Conservation (phyloP, 148 eudicot species). For the Simmondsia chinensis region DNA sequence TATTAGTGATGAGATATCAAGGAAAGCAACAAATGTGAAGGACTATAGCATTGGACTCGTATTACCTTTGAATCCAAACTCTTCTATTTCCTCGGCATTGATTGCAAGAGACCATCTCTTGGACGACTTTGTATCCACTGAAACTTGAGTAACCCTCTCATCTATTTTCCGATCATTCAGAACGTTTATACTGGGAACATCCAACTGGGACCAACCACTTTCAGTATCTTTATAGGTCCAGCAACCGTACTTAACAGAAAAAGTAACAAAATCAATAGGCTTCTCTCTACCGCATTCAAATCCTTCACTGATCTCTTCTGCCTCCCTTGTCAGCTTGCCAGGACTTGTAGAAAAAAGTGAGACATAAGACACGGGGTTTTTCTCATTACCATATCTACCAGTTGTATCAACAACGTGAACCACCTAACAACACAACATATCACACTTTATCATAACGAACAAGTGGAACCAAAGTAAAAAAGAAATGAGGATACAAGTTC, state of each 20-base stretch:
- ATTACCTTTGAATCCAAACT: conserved; percentile 76
- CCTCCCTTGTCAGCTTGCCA: conserved; percentile 73
- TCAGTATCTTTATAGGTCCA: conserved; percentile 32
- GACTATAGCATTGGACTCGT: neutral
- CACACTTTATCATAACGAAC: too few species aligned
- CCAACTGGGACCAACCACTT: conserved; percentile 69
- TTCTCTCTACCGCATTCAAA: conserved; percentile 70
- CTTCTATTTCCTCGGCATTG: conserved; percentile 59
- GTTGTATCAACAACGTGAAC: conserved; percentile 90
- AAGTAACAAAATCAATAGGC: conserved; percentile 71
- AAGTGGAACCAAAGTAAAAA: too few species aligned
- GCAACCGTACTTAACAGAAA: conserved; percentile 78
- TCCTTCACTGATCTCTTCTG: conserved; percentile 54
- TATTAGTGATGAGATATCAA: neutral
- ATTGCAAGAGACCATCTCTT: conserved; percentile 81
- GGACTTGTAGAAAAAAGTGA: conserved; percentile 79
- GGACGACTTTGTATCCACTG: conserved; percentile 56
- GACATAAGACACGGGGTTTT: conserved; percentile 46
- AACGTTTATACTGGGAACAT: conserved; percentile 59
- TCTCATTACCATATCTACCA: conserved; percentile 25
- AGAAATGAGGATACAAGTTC: too few species aligned
- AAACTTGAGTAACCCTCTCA: conserved; percentile 48
- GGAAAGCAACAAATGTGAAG: neutral
- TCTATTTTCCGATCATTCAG: conserved; percentile 31
- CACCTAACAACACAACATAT: conserved; percentile 72